Evolutionary conservation across 148 eudicot genomes (phyloP), one percentile per base, ranked within the genome.

Genomic region (Heliamphora exappendiculata): DNA sequence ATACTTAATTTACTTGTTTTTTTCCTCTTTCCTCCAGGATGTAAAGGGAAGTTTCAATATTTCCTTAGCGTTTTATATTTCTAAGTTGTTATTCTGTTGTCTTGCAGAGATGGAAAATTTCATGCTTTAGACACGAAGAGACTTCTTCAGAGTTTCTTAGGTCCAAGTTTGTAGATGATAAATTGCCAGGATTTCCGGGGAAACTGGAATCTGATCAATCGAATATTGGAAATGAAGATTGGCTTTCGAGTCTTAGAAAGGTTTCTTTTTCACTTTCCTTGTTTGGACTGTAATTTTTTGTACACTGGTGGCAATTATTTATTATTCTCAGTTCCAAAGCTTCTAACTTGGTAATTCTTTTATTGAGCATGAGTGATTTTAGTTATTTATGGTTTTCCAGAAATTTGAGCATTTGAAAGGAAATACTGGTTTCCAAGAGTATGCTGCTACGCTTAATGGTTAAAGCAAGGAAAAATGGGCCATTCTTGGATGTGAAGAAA

Each of bases 111-210:
- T 87, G 92, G 92, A 87, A 75, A 67, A 67, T 91, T 77, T 83
- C 79, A 76, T 91, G 92, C 83, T 87, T 91, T 84, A 86, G 87
- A 81, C 81, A 81, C 37, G 95, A 87, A 16, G 89, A 89, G 29
- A 70, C 82, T 36, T 63, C 85, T 63, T 77, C 84, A 1, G 91
- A 89, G 73, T 75, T 74, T 54, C 78, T 76, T 71, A 73, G 83
- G 62, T 80, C 83, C 45, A 88, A 86, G 55, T 62, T 41, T 2
- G 69, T 70, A 70, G 91, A 84, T 49, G 87, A 84, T 64, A 75
- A 70, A 67, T 66, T 89, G 70, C 74, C 92, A 6, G 95, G 84
- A 70, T 85, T 82, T 41, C 66, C 73, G 24, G 86, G 80, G 53
- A 81, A 80, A 42, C 83, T 87, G 31, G 82, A 83, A 64, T 67